Conservation (phyloP, 768 basidiomycete species). For the Termitomyces sp. region DNA sequence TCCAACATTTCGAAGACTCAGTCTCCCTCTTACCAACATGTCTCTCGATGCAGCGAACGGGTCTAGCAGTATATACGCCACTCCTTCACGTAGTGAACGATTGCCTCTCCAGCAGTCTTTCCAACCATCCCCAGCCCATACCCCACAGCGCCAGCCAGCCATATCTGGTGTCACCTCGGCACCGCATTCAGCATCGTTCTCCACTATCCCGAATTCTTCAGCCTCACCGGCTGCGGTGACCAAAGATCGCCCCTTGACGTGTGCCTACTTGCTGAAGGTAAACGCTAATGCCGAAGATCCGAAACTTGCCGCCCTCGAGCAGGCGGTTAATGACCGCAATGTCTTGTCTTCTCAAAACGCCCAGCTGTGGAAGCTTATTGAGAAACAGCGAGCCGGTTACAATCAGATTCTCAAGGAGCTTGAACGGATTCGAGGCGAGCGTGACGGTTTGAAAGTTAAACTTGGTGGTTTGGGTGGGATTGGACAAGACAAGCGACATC, state of each 20-base stretch:
- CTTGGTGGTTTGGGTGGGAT: conserved; percentile 22
- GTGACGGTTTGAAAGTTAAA: conserved; percentile 62
- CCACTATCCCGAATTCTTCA: conserved; percentile 6
- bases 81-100: conserved; percentile 28
- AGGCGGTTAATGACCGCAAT: conserved; percentile 77
- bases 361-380: conserved; percentile 92
- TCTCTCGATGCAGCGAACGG: conserved; percentile 11
- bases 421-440: conserved; percentile 76
- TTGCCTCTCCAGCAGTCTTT: conserved; percentile 28
- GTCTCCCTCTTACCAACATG: conserved; percentile 13
- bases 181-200: conserved; percentile 13
- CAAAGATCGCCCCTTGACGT: conserved; percentile 17
- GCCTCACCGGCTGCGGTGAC: conserved; percentile 7
- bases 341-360: conserved; percentile 74
- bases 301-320: conserved; percentile 64
- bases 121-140: conserved; percentile 27
- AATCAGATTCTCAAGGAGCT: conserved; percentile 78
- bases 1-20: conserved; percentile 3
- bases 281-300: conserved; percentile 52
- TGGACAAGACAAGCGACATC: conserved; percentile 24
- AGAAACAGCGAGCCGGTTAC: conserved; percentile 84
- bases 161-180: conserved; percentile 6
- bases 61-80: conserved; percentile 17
- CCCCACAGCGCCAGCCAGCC: conserved; percentile 12
- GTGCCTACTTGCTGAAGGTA: conserved; percentile 39